These are phyloP conservation scores for Mesembryanthemum crystallinum DNA, from an alignment of 148 eudicot species.

Conservation along the genomic window DNA sequence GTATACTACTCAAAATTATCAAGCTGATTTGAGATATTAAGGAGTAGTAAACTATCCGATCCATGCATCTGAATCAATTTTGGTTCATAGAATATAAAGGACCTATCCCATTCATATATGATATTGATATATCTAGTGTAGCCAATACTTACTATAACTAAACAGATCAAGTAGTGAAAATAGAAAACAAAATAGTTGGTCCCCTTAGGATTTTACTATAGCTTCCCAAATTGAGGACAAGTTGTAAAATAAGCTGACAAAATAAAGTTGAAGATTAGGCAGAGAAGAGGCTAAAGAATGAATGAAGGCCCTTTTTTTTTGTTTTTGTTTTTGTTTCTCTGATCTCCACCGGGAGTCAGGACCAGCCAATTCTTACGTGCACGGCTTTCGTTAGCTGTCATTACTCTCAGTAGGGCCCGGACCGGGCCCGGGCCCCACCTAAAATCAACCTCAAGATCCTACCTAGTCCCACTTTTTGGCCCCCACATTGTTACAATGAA, in stretches of 20 bases:
- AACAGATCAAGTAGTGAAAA: too few relatives aligned
- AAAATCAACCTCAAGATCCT: slow-evolving; percentile 21
- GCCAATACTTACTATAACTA: too few relatives aligned
- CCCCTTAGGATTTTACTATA: not conserved
- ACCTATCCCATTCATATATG: too few relatives aligned
- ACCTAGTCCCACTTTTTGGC: not conserved
- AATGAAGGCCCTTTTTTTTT: too few relatives aligned
- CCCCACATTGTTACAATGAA: not conserved
- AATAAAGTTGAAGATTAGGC: not conserved
- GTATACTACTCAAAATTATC: too few relatives aligned
- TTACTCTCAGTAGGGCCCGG: not conserved
- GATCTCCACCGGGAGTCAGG: not conserved
- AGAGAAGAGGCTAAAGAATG: too few relatives aligned
- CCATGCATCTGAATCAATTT: too few relatives aligned
- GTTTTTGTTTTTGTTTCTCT: not conserved
- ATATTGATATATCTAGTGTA: too few relatives aligned
- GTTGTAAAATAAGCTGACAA: slow-evolving; percentile 6
- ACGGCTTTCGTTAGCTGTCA: slow-evolving; percentile 14
- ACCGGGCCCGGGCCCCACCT: slow-evolving; percentile 1
- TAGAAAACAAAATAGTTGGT: not conserved
- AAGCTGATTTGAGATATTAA: too few relatives aligned
- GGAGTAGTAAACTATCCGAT: too few relatives aligned
- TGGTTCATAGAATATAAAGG: too few relatives aligned
- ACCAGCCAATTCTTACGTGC: slow-evolving; percentile 1
- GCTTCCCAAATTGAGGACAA: not conserved